Evolutionary conservation across 805 yeast species (phyloP).

Genomic region (Lipomyces starkeyi): DNA sequence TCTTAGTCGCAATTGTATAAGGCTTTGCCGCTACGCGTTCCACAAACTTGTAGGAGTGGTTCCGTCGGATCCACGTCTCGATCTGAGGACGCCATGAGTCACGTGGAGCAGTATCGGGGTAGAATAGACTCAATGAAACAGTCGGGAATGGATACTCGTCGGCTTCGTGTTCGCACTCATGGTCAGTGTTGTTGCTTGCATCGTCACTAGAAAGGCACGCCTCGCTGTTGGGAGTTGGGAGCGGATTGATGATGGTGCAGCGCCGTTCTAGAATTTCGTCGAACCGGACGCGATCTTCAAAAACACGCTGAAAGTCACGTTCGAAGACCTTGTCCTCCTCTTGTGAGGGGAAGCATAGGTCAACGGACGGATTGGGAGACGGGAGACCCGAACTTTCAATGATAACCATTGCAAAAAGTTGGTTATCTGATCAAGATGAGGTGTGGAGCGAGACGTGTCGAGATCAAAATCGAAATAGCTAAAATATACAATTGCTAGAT

Average conservation of each 20-base stretch:
- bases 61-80: conserved; percentile 47
- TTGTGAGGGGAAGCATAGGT: conserved; percentile 22
- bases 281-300: conserved; percentile 22
- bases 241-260: conserved; percentile 8
- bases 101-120: conserved; percentile 50
- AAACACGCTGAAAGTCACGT: conserved; percentile 29
- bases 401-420: conserved; percentile 13
- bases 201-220: conserved; percentile 32
- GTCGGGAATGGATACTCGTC: conserved; percentile 32
- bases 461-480: background rate
- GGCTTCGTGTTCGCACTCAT: conserved; percentile 19
- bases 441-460: background rate
- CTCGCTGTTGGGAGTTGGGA: conserved; percentile 34
- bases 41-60: conserved; percentile 43
- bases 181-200: conserved; percentile 20
- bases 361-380: conserved; percentile 37
- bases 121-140: conserved; percentile 39
- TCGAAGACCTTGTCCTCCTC: conserved; percentile 30
- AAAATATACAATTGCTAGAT: background rate
- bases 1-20: conserved; percentile 9
- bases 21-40: conserved; percentile 21
- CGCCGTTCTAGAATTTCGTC: conserved; percentile 15
- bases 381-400: conserved; percentile 34
- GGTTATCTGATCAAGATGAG: background rate
- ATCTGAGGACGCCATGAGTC: conserved; percentile 48